These are phyloP conservation scores for Anisodus tanguticus DNA, from an alignment of 257 asterid species.

Conservation along the genomic window DNA sequence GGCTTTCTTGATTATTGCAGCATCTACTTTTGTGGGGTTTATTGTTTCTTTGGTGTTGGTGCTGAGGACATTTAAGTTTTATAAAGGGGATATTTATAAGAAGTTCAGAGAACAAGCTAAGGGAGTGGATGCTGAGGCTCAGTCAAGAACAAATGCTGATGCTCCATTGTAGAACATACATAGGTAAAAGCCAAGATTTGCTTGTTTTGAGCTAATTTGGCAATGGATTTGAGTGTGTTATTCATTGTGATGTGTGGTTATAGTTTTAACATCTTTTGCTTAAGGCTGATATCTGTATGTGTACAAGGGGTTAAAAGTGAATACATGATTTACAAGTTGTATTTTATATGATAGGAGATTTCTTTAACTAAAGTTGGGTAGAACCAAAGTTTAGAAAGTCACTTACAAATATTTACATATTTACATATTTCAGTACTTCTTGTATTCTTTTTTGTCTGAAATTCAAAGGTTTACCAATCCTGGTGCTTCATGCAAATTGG, in stretches of 20 bases:
- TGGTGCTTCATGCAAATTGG: no score
- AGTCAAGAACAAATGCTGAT: constrained; percentile 22
- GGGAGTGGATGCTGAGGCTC: constrained; percentile 13
- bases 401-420: neutral
- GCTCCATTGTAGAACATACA: neutral
- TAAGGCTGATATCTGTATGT: neutral
- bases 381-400: neutral
- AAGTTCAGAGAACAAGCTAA: constrained; percentile 45
- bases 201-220: neutral
- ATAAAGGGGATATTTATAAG: constrained; percentile 58
- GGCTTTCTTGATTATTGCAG: constrained; percentile 52
- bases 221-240: neutral
- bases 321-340: neutral
- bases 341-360: neutral
- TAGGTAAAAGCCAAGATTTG: neutral
- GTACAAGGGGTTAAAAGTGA: neutral
- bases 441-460: no score
- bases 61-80: constrained; percentile 55
- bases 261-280: neutral
- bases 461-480: no score
- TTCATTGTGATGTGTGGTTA: constrained; percentile 10
- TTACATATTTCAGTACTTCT: neutral
- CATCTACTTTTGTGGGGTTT: constrained; percentile 46
- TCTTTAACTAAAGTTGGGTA: neutral
- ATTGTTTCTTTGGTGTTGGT: constrained; percentile 44